Evolutionary conservation across 768 basidiomycete species (phyloP).

Genomic region (Gyrodon lividus): DNA sequence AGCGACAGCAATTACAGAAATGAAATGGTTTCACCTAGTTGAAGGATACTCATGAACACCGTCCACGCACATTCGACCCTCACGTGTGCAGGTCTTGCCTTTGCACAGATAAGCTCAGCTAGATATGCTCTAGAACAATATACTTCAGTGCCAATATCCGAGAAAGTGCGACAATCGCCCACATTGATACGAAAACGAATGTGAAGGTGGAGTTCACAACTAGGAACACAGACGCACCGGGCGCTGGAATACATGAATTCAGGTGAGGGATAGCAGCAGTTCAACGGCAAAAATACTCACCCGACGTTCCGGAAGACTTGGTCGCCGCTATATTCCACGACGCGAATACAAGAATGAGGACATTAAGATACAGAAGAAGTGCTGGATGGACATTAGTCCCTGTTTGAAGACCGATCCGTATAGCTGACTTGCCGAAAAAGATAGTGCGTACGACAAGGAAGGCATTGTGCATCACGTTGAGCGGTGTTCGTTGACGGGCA

Average conservation of each 20-base stretch:
- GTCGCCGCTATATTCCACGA: conserved; percentile 54
- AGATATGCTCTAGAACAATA: conserved; percentile 27
- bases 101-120: conserved; percentile 36
- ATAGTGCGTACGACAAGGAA: conserved; percentile 59
- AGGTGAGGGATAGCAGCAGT: neutral
- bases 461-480: conserved; percentile 41
- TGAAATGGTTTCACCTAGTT: conserved; percentile 44
- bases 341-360: conserved; percentile 54
- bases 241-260: conserved; percentile 31
- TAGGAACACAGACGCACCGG: conserved; percentile 49
- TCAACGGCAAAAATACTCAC: conserved; percentile 28
- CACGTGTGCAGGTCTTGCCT: conserved; percentile 41
- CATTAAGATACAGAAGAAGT: conserved; percentile 49
- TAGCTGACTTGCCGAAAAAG: conserved; percentile 49
- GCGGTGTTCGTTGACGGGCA: conserved; percentile 4
- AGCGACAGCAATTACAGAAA: neutral
- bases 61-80: conserved; percentile 60
- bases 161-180: conserved; percentile 11
- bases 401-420: neutral
- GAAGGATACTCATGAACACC: conserved; percentile 44
- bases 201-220: conserved; percentile 44
- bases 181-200: conserved; percentile 33
- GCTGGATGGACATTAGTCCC: conserved; percentile 16
- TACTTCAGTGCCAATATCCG: neutral
- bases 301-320: conserved; percentile 32